These are phyloP conservation scores for Amanita rubescens DNA, from an alignment of 768 basidiomycete genomes.

Conservation along the genomic window DNA sequence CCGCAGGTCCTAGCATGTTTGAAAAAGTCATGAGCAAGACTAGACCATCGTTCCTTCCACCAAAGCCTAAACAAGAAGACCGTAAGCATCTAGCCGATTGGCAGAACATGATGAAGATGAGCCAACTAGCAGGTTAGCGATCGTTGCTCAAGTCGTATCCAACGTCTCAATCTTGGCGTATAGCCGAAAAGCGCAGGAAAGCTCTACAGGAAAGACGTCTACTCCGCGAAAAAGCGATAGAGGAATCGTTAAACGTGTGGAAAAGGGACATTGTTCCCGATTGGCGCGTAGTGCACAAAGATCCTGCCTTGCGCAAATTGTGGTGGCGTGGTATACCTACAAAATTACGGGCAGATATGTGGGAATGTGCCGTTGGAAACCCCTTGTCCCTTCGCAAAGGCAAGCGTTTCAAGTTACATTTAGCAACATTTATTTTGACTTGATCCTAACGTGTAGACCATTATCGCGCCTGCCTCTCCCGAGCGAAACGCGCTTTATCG, in stretches of 20 bases:
- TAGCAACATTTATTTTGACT: constrained; percentile 4
- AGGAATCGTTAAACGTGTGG: constrained; percentile 68
- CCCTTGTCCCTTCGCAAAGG: constrained; percentile 77
- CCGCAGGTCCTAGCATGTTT: constrained; percentile 59
- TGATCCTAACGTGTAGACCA: constrained; percentile 39
- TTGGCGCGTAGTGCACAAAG: constrained; percentile 68
- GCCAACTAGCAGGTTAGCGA: constrained; percentile 59
- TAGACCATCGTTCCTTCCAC: constrained; percentile 78
- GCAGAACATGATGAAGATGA: constrained; percentile 83
- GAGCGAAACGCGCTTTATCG: constrained; percentile 65
- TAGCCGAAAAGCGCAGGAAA: constrained; percentile 67
- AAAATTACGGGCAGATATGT: constrained; percentile 70
- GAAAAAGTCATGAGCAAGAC: constrained; percentile 82
- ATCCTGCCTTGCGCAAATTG: constrained; percentile 55
- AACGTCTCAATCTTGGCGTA: constrained; percentile 1
- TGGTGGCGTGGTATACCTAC: constrained; percentile 92
- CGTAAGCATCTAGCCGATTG: constrained; percentile 79
- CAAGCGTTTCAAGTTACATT: constrained; percentile 19
- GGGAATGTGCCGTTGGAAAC: constrained; percentile 85
- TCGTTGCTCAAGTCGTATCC: background rate
- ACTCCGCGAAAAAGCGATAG: constrained; percentile 58
- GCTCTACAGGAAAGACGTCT: constrained; percentile 55
- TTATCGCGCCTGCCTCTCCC: constrained; percentile 60
- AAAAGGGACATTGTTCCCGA: constrained; percentile 75
- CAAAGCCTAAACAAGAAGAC: constrained; percentile 73